Evolutionary conservation across 257 asterid species (phyloP).

Genomic region (Nicotiana tomentosiformis): DNA sequence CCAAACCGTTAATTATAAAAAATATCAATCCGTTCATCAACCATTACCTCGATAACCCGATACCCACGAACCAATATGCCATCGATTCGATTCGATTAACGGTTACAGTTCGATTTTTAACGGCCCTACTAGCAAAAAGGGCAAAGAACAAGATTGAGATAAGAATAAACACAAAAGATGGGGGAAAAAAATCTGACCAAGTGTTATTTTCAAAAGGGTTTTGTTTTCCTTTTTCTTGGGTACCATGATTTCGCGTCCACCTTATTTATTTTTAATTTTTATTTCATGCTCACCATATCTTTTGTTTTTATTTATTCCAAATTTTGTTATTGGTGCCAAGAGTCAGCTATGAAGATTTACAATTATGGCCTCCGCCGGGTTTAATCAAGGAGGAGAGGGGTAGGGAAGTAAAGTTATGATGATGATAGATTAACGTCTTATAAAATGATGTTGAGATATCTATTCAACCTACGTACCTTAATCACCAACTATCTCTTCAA

Average conservation of each 20-base stretch:
- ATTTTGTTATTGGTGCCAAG: background rate
- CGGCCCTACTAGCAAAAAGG: background rate
- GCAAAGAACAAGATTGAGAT: background rate
- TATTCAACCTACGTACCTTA: background rate
- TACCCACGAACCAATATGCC: no score
- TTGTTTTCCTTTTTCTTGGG: background rate
- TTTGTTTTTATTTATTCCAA: background rate
- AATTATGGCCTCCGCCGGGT: background rate
- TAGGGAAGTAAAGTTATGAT: background rate
- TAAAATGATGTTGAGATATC: background rate
- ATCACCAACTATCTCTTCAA: constrained; percentile 3
- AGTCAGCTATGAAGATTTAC: background rate
- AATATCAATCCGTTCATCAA: no score
- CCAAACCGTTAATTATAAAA: no score
- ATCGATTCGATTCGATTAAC: no score
- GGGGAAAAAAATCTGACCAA: no score
- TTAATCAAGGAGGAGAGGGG: background rate
- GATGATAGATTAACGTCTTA: background rate
- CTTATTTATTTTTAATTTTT: background rate
- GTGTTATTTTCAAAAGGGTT: no score
- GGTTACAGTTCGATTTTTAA: no score
- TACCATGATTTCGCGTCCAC: background rate
- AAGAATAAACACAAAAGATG: background rate
- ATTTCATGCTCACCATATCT: background rate
- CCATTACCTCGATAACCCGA: no score